Conservation (phyloP, 2,329 filamentous ascomycete species). For the Clarireedia hainanense region DNA sequence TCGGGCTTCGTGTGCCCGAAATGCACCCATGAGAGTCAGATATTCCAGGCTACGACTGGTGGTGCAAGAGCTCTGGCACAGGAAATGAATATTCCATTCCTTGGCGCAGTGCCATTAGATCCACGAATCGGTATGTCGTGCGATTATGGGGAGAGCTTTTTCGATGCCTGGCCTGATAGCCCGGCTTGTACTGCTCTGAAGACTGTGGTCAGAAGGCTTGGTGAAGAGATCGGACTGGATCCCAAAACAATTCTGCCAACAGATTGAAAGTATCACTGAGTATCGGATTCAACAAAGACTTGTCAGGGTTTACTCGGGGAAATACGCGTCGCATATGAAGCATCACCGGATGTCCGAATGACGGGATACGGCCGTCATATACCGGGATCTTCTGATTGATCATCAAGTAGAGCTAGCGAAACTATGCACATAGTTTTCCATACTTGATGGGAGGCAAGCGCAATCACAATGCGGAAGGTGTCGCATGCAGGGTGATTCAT, state of each 20-base stretch:
- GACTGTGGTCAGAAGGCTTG: slow-evolving; percentile 68
- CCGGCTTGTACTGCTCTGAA: slow-evolving; percentile 79
- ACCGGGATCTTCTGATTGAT: too few relatives aligned
- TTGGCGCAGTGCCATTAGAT: slow-evolving; percentile 86
- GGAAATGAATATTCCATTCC: slow-evolving; percentile 81
- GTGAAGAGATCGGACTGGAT: slow-evolving; percentile 48
- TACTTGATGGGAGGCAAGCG: too few relatives aligned
- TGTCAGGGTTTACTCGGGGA: not conserved
- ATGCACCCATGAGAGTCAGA: slow-evolving; percentile 73
- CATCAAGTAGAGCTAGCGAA: too few relatives aligned
- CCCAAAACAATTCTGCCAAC: slow-evolving; percentile 3
- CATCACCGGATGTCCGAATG: too few relatives aligned
- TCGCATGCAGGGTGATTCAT: too few relatives aligned
- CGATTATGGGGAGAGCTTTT: slow-evolving; percentile 95
- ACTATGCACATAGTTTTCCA: too few relatives aligned
- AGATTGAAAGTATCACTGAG: not conserved
- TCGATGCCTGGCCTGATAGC: slow-evolving; percentile 88
- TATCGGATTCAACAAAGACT: not conserved
- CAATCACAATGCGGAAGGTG: too few relatives aligned
- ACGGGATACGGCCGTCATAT: too few relatives aligned
- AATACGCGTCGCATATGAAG: too few relatives aligned
- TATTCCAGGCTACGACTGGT: slow-evolving; percentile 87
- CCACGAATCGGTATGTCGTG: slow-evolving; percentile 93
- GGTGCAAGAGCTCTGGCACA: slow-evolving; percentile 72
- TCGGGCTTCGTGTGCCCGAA: slow-evolving; percentile 92